These are phyloP conservation scores for Xylariaceae sp. DNA, from an alignment of 2,329 filamentous ascomycete genomes.

Conservation along the genomic window DNA sequence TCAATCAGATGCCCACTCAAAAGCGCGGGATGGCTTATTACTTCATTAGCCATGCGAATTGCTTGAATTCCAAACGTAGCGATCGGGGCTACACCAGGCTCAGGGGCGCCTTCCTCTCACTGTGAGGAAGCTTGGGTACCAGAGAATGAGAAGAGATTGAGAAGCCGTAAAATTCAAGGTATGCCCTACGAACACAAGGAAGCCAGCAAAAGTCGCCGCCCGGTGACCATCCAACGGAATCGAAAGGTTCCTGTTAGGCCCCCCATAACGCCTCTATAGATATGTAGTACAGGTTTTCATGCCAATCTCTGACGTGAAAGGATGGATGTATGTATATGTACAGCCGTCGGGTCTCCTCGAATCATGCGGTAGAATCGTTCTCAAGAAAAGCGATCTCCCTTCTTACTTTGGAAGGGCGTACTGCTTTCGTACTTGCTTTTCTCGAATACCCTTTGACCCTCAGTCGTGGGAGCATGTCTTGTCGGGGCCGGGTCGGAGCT, in stretches of 20 bases:
- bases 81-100: neutral
- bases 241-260: conserved; percentile 5
- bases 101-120: neutral
- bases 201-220: neutral
- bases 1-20: no score
- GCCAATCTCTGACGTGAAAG: neutral
- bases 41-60: neutral
- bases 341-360: conserved; percentile 2
- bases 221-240: neutral
- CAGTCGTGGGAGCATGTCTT: conserved; percentile 70
- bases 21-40: no score
- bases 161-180: neutral
- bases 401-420: conserved; percentile 69
- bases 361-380: neutral
- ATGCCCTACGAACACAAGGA: neutral
- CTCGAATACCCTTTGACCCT: conserved; percentile 61
- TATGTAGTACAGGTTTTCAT: conserved; percentile 9
- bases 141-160: neutral
- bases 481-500: conserved; percentile 80
- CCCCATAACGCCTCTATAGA: conserved; percentile 7
- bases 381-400: conserved; percentile 80
- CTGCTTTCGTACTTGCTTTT: conserved; percentile 88
- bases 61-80: neutral
- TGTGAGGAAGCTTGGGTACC: no score
- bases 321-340: neutral